Evolutionary conservation across 495 filamentous ascomycete genomes (phyloP), one percentile per base, ranked within the genome.

Genomic region (Podospora anserina): DNA sequence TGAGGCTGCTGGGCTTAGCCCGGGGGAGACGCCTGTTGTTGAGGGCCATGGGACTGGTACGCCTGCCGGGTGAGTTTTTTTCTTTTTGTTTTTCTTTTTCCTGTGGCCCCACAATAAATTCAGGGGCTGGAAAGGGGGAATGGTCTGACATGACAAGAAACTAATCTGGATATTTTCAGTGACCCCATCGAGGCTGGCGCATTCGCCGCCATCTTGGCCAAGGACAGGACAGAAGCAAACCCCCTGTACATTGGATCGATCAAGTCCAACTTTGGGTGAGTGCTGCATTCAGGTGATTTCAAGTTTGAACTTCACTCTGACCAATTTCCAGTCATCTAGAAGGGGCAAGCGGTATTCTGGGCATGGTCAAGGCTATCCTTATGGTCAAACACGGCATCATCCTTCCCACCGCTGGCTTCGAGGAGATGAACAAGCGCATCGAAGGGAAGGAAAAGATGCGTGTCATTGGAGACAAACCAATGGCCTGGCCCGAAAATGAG

Each of bases 301-400:
- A 7, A 19, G n/a, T 58, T 58, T n/a, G 4, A 19, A 5, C 6
- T 5, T 13, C 0, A 26, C 13, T 58, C 55, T 58, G n/a, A 58
- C 23, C 23, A 58, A 3, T 58, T 26, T 49, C 39, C 39, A 49
- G 87, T 0, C 88, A 89, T 65, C 75, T 74, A 3, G 86, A 87
- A 73, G 84, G 77, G 0, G 76, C 80, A 1, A 78, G 76, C 61
- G 86, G 86, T 4, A 68, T 88, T 16, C 77, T 82, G 0, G 81
- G 78, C 2, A 66, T 88, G 2, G 81, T 88, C 60, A 88, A 88
- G 68, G 77, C 78, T 0, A 73, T 81, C 9, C 61, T 87, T 28
- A 79, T 80, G 61, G 69, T 87, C 4, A 83, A 88, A 66, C 79
- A 76, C 39, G 83, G 79, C 30, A 63, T 77, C 55, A 80, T 84